Base-by-base conservation (phyloP, 352 stramenopile species). In the Phytophthora idaei region DNA sequence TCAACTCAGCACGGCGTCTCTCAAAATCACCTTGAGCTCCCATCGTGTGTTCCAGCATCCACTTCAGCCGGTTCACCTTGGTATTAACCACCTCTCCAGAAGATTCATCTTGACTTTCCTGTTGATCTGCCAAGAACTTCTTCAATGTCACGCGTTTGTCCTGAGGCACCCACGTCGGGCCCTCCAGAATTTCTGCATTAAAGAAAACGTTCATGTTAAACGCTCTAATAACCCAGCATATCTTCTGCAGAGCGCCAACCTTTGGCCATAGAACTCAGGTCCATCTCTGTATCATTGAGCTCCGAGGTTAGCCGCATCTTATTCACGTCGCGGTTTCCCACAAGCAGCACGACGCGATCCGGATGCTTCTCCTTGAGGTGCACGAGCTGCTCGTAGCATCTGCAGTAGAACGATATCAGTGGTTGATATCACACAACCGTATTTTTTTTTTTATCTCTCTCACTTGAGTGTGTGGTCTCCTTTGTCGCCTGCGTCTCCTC, bases 321-420 rank as follows among this genome's bases (percentile, higher is more conserved):
- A 78, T 98, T 98, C 51, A 97, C 82, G 75, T 98, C 94, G 51
- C 94, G 90, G 65, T 98, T 98, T 11, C 94, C 94, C 41, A 96
- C 94, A 47, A 98, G 83, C 47, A 98, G 74, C 72, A 96, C 85
- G 12, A 98, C 93, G 49, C 89, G 90, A 32, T 95, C 80, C 0
- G 89, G 91, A 70, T 98, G 85, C 31, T 80, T 69, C 58, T 89
- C 80, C 74, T 98, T 98, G 7, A 98, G 77, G 3, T 73, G 76
- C 42, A 98, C 77, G 28, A 98, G 80, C 64, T 93, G 73, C 45
- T 87, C 80, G 42, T 93, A 94, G 69, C 85, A 93, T 48, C 84
- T 87, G 32, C 21, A 55, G 9, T 39, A 6, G 9, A 25, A 6
- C n/a, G 11, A 7, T 15, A 21, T 48, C 10, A 44, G 11, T 32